Conservation (phyloP, 805 yeast species). For the Candida boidinii region DNA sequence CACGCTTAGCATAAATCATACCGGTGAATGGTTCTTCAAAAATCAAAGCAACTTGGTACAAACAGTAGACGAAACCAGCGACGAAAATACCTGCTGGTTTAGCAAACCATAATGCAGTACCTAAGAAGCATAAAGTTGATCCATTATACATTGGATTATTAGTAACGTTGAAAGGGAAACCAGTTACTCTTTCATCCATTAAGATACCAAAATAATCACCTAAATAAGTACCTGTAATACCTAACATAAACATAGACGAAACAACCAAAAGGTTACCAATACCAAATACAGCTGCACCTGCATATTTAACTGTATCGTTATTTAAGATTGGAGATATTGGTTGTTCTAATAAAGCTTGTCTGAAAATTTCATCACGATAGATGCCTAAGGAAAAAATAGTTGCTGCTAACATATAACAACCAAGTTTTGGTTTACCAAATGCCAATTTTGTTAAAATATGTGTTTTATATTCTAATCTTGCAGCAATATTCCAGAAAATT, state of each 20-base stretch:
- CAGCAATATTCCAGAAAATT: conserved; percentile 89
- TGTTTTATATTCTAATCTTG: conserved; percentile 76
- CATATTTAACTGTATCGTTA: conserved; percentile 22
- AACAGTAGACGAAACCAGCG: conserved; percentile 61
- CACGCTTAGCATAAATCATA: conserved; percentile 73
- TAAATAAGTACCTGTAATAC: conserved; percentile 91
- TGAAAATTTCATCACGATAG: conserved; percentile 67
- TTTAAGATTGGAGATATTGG: conserved; percentile 51
- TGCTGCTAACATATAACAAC: conserved; percentile 79
- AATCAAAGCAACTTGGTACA: conserved; percentile 76
- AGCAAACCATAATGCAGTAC: conserved; percentile 79
- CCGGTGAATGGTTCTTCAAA: conserved; percentile 98
- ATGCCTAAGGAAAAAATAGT: conserved; percentile 84
- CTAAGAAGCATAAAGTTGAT: conserved; percentile 80
- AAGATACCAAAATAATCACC: conserved; percentile 97
- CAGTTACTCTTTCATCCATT: conserved; percentile 82
- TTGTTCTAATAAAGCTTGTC: conserved; percentile 64
- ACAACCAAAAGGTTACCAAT: conserved; percentile 76
- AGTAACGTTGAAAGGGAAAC: conserved; percentile 86
- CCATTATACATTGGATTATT: conserved; percentile 98
- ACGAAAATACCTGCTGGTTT: conserved; percentile 84
- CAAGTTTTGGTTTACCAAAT: conserved; percentile 55
- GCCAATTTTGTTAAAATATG: conserved; percentile 68
- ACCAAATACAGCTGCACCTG: conserved; percentile 49
- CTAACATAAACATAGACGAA: conserved; percentile 84